Percentiles rank a stretch among this genome's conserved stretches.
Conservation (phyloP, 306 rosid species). For the Castanea sativa region DNA sequence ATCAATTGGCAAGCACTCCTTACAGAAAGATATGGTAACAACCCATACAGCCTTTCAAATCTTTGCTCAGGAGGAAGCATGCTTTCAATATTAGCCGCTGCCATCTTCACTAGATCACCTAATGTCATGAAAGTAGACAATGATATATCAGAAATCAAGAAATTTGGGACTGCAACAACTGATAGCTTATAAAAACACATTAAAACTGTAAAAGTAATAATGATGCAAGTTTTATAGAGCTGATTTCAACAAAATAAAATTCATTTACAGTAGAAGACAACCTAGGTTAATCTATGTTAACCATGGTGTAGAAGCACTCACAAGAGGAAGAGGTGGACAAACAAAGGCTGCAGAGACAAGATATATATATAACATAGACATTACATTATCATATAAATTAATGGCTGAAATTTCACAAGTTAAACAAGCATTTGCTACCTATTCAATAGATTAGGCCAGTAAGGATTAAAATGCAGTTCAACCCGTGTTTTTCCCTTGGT, state of each 20-base stretch:
- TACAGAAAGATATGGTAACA: conserved; percentile 83
- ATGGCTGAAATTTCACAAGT: background rate
- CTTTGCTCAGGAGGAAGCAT: conserved; percentile 56
- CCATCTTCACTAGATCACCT: conserved; percentile 95
- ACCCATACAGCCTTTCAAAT: conserved; percentile 51
- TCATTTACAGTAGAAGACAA: background rate
- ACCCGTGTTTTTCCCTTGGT: no score
- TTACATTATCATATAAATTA: background rate
- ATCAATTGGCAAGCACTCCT: conserved; percentile 30
- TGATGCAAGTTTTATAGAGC: background rate
- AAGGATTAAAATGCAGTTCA: background rate
- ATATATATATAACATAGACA: background rate
- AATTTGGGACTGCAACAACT: background rate
- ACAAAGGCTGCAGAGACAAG: background rate
- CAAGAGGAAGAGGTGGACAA: background rate
- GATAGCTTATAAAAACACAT: background rate
- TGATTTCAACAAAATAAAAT: background rate
- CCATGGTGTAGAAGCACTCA: background rate
- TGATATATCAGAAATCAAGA: background rate
- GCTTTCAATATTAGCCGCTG: conserved; percentile 51
- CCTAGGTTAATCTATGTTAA: background rate
- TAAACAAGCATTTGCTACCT: background rate
- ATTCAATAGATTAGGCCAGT: background rate
- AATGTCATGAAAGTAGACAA: conserved; percentile 29
- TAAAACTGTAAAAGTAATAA: background rate